Conservation (phyloP, 495 filamentous ascomycete species). For the Podospora pseudopauciseta region DNA sequence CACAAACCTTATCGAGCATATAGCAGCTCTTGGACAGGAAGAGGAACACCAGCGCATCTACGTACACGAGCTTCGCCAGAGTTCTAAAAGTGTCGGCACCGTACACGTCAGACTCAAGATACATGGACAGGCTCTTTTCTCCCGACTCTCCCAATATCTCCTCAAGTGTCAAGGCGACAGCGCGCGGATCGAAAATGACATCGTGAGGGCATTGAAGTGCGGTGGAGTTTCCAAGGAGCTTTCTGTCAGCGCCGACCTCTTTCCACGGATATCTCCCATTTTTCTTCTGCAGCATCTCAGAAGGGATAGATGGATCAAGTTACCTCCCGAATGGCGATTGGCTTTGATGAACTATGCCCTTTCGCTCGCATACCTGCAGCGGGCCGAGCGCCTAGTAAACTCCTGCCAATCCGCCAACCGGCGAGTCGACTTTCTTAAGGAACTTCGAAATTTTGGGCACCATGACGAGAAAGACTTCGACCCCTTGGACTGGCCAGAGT, state of each 20-base stretch:
- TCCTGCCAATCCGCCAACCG: constrained; percentile 17
- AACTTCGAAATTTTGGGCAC: constrained; percentile 52
- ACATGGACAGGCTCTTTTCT: background rate
- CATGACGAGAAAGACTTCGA: constrained; percentile 43
- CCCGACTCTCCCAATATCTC: background rate
- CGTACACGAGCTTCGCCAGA: constrained; percentile 4
- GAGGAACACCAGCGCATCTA: constrained; percentile 3
- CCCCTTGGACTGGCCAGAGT: constrained; percentile 51
- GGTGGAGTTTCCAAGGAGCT: background rate
- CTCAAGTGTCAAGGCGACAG: background rate
- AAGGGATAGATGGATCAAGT: constrained; percentile 19
- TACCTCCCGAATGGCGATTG: constrained; percentile 30
- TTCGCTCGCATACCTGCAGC: constrained; percentile 35
- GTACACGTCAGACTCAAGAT: background rate
- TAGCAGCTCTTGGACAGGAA: background rate
- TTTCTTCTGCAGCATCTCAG: constrained; percentile 39
- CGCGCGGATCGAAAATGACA: background rate
- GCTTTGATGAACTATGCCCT: constrained; percentile 38
- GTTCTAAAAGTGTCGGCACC: constrained; percentile 1
- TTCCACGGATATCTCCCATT: constrained; percentile 32
- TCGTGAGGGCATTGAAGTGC: background rate
- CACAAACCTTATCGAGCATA: constrained; percentile 1
- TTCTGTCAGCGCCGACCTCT: background rate
- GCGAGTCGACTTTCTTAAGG: constrained; percentile 41
- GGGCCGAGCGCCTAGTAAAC: constrained; percentile 36